Base-by-base conservation (phyloP, 1,139 yeast species). In the Pneumocystis jirovecii region DNA sequence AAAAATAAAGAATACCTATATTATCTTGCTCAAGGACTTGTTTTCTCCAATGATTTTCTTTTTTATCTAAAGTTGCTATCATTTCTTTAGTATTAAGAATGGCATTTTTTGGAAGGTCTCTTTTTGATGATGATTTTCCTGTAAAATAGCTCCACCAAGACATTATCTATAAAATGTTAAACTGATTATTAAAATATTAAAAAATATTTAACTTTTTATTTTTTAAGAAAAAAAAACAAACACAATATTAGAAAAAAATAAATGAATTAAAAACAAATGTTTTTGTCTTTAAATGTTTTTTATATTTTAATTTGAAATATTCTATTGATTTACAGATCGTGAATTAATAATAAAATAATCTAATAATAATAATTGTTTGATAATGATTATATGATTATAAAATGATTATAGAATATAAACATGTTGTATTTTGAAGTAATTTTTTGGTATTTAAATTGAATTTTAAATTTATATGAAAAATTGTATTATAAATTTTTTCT, bases 1-100 rank as follows among this genome's bases (percentile, higher is more conserved):
- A 25, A 50, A 50, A 50, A 50, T 50, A 25, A 12, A 50, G 6
- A 10, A 12, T 25, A 50, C 57, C 57, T 50, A 50, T 50, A 50
- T 81, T 81, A 69, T 87, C 96, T 75, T 89, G 96, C 70, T 87
- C 93, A 44, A 82, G 82, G 68, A 90, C 86, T 76, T 89, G 96
- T 72, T 84, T 83, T 74, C 89, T 93, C 73, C 90, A 79, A 74
- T 88, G 93, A 68, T 82, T 78, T 72, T 89, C 88, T 74, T 91
- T 90, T 82, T 93, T 91, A 72, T 83, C 84, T 66, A 93, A 81
- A 78, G 91, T 85, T 70, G 87, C 86, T 70, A 93, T 87, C 74
- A 91, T 97, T 74, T 89, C 96, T 69, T 97, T 82, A 70, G 93
- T 81, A 71, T 85, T 87, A 65, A 93, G 87, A 68, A 93, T 93